Base-by-base conservation (phyloP, 257 asterid genomes). In the Primulina eburnea region DNA sequence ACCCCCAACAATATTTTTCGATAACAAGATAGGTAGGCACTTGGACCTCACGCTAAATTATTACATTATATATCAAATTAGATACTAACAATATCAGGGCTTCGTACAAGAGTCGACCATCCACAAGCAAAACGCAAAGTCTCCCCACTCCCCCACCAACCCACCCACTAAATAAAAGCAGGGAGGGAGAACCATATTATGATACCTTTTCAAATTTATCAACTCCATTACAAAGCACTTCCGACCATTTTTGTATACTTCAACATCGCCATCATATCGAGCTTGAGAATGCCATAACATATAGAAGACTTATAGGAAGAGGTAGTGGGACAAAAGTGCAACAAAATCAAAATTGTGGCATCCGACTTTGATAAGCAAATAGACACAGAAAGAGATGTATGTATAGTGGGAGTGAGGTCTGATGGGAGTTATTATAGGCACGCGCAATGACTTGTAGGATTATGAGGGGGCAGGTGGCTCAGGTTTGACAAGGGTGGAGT, bases 401-500 rank as follows among this genome's bases (percentile, higher is more conserved):
- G 69, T 68, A 59, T 74, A 17, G 69, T 74, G 56, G 79, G 62
- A 53, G 50, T 60, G 30, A 69, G 59, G 82, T 58, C 74, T 17
- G 59, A 60, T 30, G 73, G 86, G 82, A 84, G 85, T 72, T 75
- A 55, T 73, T 50, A 40, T 38, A 78, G 85, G 84, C 84, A 81
- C 74, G 75, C 78, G 82, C 82, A 62, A 20, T 20, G 26, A 60
- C 18, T 70, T 37, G 24, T 52, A 28, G 67, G 71, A 78, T 82
- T 72, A 86, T 6, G 89, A 87, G 16, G 89, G 92, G 60, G 84
- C 87, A 17, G 90, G 69, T 2, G 92, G 85, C 73, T 88, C 89
- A 7, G 95, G 80, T 80, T 90, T 86, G 80, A 86, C 81, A 17
- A 76, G 68, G 7, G 85, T 61, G 26, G 84, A 73, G 67, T 82